Percentiles rank a stretch among this genome's conserved stretches.
Conservation (phyloP, 192 early-diverging fungal genomes). For the Geranomyces michiganensis region DNA sequence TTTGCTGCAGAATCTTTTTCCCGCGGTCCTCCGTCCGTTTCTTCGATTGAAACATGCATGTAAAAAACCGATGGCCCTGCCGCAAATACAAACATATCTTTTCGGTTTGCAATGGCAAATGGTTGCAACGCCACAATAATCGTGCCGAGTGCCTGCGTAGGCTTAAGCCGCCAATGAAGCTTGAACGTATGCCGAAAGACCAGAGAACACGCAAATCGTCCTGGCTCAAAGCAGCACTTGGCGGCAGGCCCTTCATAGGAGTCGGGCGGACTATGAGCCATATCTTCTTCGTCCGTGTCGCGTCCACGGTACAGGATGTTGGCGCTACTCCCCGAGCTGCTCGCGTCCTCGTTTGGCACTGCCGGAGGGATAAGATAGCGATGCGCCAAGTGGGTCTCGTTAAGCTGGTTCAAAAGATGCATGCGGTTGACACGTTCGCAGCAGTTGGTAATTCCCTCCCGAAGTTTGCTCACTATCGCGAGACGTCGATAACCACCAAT, state of each 20-base stretch:
- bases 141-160: conserved; percentile 63
- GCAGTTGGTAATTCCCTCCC: conserved; percentile 59
- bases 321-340: background rate
- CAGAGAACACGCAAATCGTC: conserved; percentile 72
- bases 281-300: conserved; percentile 58
- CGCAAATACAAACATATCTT: conserved; percentile 72
- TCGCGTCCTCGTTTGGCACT: background rate
- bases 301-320: background rate
- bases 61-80: conserved; percentile 58
- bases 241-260: conserved; percentile 13
- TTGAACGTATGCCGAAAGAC: conserved; percentile 68
- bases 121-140: conserved; percentile 59
- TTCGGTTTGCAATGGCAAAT: conserved; percentile 72
- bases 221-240: conserved; percentile 37
- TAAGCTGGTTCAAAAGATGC: conserved; percentile 62
- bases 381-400: conserved; percentile 63
- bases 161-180: conserved; percentile 74
- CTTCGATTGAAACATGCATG: conserved; percentile 33
- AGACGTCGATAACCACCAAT: conserved; percentile 54
- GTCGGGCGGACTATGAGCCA: conserved; percentile 29
- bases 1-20: conserved; percentile 7
- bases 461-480: conserved; percentile 56
- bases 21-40: conserved; percentile 4
- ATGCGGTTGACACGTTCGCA: conserved; percentile 70
- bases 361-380: conserved; percentile 57